Percentiles rank a stretch among this genome's conserved stretches.
Conservation (phyloP, 805 yeast genomes). For the Yamadazyma scolyti region DNA sequence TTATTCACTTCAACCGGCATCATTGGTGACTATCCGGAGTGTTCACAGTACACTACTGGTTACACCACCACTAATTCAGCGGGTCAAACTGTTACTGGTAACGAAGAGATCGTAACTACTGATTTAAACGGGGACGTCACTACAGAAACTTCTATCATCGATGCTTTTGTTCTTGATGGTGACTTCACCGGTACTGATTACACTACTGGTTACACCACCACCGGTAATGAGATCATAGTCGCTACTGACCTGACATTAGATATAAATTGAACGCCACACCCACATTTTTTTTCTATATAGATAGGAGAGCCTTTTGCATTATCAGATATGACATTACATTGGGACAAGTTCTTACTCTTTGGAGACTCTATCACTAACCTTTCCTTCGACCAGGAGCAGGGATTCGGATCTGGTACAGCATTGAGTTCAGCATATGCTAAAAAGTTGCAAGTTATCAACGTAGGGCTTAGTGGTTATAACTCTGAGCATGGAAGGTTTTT, state of each 20-base stretch:
- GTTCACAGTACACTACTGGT: constrained; percentile 5
- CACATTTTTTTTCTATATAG: too few relatives aligned
- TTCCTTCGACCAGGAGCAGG: constrained; percentile 32
- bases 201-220: constrained; percentile 8
- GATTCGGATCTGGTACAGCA: constrained; percentile 51
- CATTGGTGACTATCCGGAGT: constrained; percentile 3
- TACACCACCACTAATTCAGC: constrained; percentile 11
- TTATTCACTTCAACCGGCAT: too few relatives aligned
- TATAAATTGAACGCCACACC: too few relatives aligned
- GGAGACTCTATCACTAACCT: constrained; percentile 73
- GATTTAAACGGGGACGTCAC: constrained; percentile 11
- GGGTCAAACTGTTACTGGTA: constrained; percentile 11
- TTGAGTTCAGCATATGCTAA: constrained; percentile 50
- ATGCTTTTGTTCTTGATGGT: not conserved
- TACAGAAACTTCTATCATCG: constrained; percentile 4
- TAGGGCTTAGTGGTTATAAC: constrained; percentile 80
- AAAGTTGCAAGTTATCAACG: constrained; percentile 59
- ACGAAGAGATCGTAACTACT: constrained; percentile 14
- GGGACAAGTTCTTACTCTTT: constrained; percentile 52
- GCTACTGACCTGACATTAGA: too few relatives aligned
- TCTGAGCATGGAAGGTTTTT: constrained; percentile 50
- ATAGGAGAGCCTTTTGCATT: too few relatives aligned
- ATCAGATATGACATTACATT: constrained; percentile 5
- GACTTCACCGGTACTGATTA: constrained; percentile 6
- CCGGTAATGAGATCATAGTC: not conserved